Base-by-base conservation (phyloP, 768 basidiomycete species). In the Tricholoma furcatifolium region DNA sequence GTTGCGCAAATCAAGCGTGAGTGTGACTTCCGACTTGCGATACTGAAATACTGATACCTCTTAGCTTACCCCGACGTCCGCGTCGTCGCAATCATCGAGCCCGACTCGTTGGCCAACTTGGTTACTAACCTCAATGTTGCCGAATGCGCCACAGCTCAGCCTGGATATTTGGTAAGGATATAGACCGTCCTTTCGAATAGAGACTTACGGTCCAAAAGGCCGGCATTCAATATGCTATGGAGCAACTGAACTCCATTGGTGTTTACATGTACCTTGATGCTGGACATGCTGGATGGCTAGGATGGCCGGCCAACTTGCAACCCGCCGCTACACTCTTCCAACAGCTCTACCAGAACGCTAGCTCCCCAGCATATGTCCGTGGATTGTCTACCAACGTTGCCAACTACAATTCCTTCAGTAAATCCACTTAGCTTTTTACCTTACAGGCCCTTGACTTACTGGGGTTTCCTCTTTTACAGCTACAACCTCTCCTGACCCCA, bases 71-170 rank as follows among this genome's bases (percentile, higher is more conserved):
- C 83, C 43, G 74, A 79, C 59, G 82, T 84, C 57, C 78, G 80
- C 47, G 79, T 86, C 56, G 76, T 85, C 40, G 83, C 84, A 44
- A 81, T 84, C 64, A 76, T 84, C 49, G 84, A 85, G 66, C 83
- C 84, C 55, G 84, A 85, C 66, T 83, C 83, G 38, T 70, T 87
- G 42, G 84, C 83, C 53, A 85, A 85, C 72, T 62, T 87, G 60
- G 84, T 86, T 61, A 85, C 83, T 63, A 86, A 85, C 76, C 59
- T 84, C 65, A 82, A 66, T 66, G 79, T 83, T 32, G 57, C 68
- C 34, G 82, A 84, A 63, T 84, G 83, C 65, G 61, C 74, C 42
- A 73, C 72, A 56, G 84, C 83, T 17, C 70, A 80, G 59, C 65
- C 69, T 31, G 75, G 79, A 14, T 83, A 85, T 71, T 70, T 75